Percentiles rank a stretch among this genome's conserved stretches.
Evolutionary conservation across 495 filamentous ascomycete species (phyloP).

Genomic region (Penicillium psychrofluorescens): DNA sequence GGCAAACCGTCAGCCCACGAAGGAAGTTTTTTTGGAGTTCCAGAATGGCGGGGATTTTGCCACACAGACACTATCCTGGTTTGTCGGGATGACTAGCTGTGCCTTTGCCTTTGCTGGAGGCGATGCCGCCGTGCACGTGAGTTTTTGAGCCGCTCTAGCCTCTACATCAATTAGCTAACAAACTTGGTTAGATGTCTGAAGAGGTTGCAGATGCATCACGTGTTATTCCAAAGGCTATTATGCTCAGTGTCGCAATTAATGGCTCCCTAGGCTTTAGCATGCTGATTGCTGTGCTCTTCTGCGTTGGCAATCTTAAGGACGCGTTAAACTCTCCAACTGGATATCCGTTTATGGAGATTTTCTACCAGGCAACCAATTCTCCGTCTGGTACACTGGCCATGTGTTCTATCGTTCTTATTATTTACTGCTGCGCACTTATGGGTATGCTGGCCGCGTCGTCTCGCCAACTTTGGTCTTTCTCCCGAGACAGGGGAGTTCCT

Average conservation of each 20-base stretch:
- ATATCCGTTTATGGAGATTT: constrained; percentile 44
- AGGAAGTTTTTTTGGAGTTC: constrained; percentile 27
- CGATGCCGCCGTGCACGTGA: constrained; percentile 22
- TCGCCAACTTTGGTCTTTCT: constrained; percentile 50
- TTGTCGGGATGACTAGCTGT: constrained; percentile 22
- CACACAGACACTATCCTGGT: constrained; percentile 23
- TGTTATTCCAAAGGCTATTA: constrained; percentile 23
- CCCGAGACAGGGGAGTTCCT: constrained; percentile 50
- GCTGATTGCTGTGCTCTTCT: constrained; percentile 30
- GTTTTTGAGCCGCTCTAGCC: neutral
- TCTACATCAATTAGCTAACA: constrained; percentile 34
- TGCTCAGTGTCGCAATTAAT: constrained; percentile 29
- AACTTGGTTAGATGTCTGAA: constrained; percentile 26
- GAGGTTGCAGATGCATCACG: constrained; percentile 33
- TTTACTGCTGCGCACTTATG: constrained; percentile 33
- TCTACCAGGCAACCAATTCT: constrained; percentile 37
- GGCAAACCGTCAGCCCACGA: constrained; percentile 12
- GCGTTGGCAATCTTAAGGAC: constrained; percentile 23
- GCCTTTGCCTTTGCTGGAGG: constrained; percentile 22
- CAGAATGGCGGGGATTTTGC: constrained; percentile 29
- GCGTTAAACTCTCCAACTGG: constrained; percentile 25
- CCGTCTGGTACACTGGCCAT: constrained; percentile 28
- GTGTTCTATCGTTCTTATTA: constrained; percentile 21
- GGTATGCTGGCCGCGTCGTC: constrained; percentile 42
- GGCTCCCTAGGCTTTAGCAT: constrained; percentile 34